Evolutionary conservation across 768 basidiomycete species (phyloP), one percentile per base, ranked within the genome.

Genomic region (Mycena venus): DNA sequence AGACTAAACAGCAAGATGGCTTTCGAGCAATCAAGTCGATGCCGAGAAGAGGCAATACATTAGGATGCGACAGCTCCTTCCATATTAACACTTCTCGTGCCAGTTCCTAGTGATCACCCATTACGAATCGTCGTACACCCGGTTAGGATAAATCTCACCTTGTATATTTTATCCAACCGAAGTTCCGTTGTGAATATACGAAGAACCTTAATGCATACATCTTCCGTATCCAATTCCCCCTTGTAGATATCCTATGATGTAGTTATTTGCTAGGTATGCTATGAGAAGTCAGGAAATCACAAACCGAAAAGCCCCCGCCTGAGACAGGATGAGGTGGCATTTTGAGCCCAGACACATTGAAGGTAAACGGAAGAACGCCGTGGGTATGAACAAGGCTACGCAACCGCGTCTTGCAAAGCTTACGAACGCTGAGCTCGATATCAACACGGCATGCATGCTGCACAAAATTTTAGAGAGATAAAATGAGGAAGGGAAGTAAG

Each of bases 271-370:
- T 36, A 9, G 59, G 14, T 60, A 60, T 60, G 23, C 27, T 17
- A 38, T 38, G 36, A 40, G 59, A 60, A 12, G 38, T 60, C 59
- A 60, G 19, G 34, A 40, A 60, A 38, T 36, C 38, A n/a, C 59
- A 25, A 60, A 60, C 59, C 59, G 59, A 60, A 60, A 60, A 60
- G 59, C 59, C 59, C 34, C 59, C 59, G 59, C 59, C 59, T 60
- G 59, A 60, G 21, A 60, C 38, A 60, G 59, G 59, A 60, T 60
- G 59, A 40, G 19, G 23, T n/a, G 59, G 59, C 59, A 60, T 38
- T 60, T 60, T 15, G 59, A 60, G 59, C 3, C 59, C 59, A 60
- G 59, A 60, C n/a, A 60, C 21, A 60, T 60, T 3, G 59, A 60
- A 60, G n/a, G n/a, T n/a, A n/a, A n/a, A n/a, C n/a, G n/a, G n/a